A percentile compares a stretch with the other conserved stretches of the same genome.
Conservation (phyloP, 2,329 filamentous ascomycete genomes). For the Calonectria ilicicola region DNA sequence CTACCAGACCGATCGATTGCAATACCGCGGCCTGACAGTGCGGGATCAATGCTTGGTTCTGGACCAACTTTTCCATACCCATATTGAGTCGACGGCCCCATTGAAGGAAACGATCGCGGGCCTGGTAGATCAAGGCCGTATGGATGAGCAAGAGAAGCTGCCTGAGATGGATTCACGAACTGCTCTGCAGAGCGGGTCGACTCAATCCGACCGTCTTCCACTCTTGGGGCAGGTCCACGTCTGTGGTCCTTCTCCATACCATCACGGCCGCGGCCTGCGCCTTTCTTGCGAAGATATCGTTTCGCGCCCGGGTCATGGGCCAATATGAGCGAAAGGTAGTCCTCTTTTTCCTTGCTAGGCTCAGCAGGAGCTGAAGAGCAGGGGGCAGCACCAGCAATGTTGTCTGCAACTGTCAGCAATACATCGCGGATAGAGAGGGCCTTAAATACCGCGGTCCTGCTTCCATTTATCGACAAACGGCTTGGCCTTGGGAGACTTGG, state of each 20-base stretch:
- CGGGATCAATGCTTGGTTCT: conserved; percentile 4
- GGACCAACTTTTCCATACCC: not conserved
- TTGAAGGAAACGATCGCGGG: not conserved
- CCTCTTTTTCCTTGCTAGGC: not conserved
- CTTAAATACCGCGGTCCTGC: conserved; percentile 39
- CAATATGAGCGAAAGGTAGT: conserved; percentile 10
- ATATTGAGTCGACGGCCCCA: not conserved
- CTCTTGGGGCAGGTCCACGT: not conserved
- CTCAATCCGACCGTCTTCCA: not conserved
- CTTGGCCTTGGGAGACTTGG: conserved; percentile 51
- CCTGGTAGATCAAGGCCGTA: not conserved
- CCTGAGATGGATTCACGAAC: not conserved
- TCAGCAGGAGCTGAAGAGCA: not conserved
- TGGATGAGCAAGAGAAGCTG: not conserved
- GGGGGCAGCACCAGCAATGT: conserved; percentile 15
- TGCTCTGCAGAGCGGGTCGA: not conserved
- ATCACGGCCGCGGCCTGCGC: not conserved
- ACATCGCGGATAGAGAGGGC: not conserved
- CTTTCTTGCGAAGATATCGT: conserved; percentile 18
- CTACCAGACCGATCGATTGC: not conserved
- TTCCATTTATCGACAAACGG: conserved; percentile 48
- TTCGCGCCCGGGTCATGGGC: conserved; percentile 2
- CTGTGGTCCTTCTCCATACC: not conserved
- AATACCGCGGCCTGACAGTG: not conserved
- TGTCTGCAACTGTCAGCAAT: conserved; percentile 21